phyloP scores from a whole-genome alignment of 768 basidiomycete genomes.

The Dentipellis fragilis region DNA sequence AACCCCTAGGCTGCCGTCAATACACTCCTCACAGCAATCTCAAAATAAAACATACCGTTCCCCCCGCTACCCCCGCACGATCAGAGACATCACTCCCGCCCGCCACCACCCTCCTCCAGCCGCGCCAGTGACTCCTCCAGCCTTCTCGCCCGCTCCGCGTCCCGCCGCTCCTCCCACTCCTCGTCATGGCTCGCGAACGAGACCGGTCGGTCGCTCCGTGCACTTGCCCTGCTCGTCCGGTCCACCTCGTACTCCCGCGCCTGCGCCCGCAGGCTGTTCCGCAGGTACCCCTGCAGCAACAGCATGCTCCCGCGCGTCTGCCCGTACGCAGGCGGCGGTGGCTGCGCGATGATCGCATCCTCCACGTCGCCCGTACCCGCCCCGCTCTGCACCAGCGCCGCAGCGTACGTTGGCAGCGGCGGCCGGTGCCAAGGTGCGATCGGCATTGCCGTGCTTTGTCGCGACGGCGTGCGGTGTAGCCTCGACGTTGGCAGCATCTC shows the following conservation, averaged over 20 bases:
- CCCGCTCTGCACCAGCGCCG: constrained; percentile 57
- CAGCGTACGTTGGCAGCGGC: constrained; percentile 61
- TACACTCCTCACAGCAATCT: neutral
- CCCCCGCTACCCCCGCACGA: neutral
- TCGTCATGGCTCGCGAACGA: constrained; percentile 48
- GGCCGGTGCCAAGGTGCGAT: constrained; percentile 63
- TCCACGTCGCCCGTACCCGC: constrained; percentile 69
- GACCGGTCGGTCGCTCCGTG: constrained; percentile 30
- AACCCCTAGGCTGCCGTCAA: neutral
- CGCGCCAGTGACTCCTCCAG: constrained; percentile 48
- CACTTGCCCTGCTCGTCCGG: constrained; percentile 10
- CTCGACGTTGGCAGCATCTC: constrained; percentile 23
- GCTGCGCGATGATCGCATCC: constrained; percentile 53
- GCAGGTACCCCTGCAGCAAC: constrained; percentile 42
- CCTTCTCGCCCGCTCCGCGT: constrained; percentile 40
- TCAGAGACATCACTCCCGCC: neutral
- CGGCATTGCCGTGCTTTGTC: constrained; percentile 8
- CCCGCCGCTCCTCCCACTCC: constrained; percentile 44
- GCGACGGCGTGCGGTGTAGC: constrained; percentile 2
- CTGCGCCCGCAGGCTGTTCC: constrained; percentile 11
- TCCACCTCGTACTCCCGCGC: constrained; percentile 5
- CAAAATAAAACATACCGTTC: neutral
- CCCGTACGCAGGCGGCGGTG: constrained; percentile 72
- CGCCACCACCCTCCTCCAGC: constrained; percentile 18
- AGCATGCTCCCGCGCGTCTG: constrained; percentile 62